Evolutionary conservation across 345 rosid species (phyloP).

Genomic region (Sonneratia caseolaris): DNA sequence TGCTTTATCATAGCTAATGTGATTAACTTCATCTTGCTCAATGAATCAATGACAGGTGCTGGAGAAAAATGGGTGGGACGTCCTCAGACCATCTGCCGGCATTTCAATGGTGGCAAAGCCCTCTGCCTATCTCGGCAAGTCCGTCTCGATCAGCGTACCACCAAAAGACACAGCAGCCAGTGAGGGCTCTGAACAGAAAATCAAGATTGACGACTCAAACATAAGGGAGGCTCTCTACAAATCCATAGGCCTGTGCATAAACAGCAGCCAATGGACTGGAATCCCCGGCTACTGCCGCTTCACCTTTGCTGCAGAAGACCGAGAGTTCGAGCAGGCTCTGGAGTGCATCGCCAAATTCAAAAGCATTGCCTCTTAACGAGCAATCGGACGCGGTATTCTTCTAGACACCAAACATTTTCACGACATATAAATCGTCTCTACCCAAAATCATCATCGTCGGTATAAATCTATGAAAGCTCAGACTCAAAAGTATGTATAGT

Average conservation of each 20-base stretch:
- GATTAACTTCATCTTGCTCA: neutral
- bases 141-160: conserved; percentile 26
- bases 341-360: conserved; percentile 48
- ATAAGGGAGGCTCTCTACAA: conserved; percentile 62
- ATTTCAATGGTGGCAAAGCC: conserved; percentile 88
- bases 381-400: neutral
- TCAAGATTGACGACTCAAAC: conserved; percentile 54
- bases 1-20: neutral
- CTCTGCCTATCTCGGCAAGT: conserved; percentile 48
- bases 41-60: conserved; percentile 32
- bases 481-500: neutral
- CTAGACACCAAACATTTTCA: no score
- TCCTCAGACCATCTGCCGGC: conserved; percentile 52
- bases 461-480: neutral
- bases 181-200: conserved; percentile 15
- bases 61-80: conserved; percentile 84
- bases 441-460: neutral
- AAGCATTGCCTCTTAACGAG: conserved; percentile 21
- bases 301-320: conserved; percentile 57
- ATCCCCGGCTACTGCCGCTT: conserved; percentile 91
- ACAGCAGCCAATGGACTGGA: conserved; percentile 79
- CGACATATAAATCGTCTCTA: neutral
- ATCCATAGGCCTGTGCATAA: conserved; percentile 71
- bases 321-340: conserved; percentile 66
- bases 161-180: conserved; percentile 9